Evolutionary conservation across 106 monocot genomes (phyloP), one percentile per base, ranked within the genome.

Genomic region (Cymbidium sinense): DNA sequence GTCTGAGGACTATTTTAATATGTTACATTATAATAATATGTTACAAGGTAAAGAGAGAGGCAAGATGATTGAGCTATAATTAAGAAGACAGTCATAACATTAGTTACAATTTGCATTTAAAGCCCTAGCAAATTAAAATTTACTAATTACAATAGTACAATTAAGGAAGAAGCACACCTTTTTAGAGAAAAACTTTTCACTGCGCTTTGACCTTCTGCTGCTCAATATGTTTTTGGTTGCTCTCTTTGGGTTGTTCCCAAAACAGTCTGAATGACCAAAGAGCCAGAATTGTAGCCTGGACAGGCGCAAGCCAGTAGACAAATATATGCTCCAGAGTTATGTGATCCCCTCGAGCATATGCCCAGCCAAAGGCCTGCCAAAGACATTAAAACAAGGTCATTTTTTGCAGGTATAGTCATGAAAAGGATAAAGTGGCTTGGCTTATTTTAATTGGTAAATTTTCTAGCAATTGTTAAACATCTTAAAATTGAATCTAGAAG

Each of bases 321-420:
- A 90, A 78, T 21, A 93, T 33, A 79, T 90, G 93, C 70, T 93
- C 90, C 39, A 77, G 7, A 47, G 86, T 86, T 82, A 86, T 83
- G 52, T 93, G 88, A 85, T 93, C 88, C 10, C 93, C 93, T 70
- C 86, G 84, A 34, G 88, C 93, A 81, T 81, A 90, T 54, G 93
- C 93, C 93, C 93, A 93, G 81, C 83, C 93, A 50, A 90, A 78
- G 36, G 93, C 93, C 93, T 93, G 82, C 21, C n/a, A 82, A 75
- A 23, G 65, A 47, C 17, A 47, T 0, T 47, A 15, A 13, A 15
- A 47, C 2, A 12, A 47, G 1, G 47, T 2, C 47, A 47, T 13
- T 47, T n/a, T 47, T 47, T 15, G 47, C 11, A 13, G 15, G 47
- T 15, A 47, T 47, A 13, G 2, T 47, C 11, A 11, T 10, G 7